Evolutionary conservation across 371 early-diverging fungal species (phyloP).

Genomic region (Mortierella sp.): DNA sequence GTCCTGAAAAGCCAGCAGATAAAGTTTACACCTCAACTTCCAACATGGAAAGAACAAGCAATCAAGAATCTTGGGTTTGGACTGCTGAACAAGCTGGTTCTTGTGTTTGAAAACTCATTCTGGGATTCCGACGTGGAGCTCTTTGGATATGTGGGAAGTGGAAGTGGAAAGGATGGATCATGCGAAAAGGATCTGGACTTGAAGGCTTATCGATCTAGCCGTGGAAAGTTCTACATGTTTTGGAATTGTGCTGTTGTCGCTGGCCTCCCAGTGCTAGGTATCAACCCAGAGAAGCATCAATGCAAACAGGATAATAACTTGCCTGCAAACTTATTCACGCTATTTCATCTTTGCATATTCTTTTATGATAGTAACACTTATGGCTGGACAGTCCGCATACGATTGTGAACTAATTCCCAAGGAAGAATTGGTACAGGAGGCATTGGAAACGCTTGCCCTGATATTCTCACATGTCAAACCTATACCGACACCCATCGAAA

Average conservation of each 20-base stretch:
- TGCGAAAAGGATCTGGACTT: conserved; percentile 7
- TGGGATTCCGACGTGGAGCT: conserved; percentile 55
- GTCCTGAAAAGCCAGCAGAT: conserved; percentile 53
- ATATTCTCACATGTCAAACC: conserved; percentile 26
- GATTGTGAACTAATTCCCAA: conserved; percentile 39
- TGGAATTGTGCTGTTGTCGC: conserved; percentile 52
- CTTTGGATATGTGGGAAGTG: conserved; percentile 55
- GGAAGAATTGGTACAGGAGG: conserved; percentile 39
- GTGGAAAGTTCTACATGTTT: conserved; percentile 62
- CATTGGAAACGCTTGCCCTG: conserved; percentile 35
- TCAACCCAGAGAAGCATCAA: background rate
- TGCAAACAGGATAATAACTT: too few species aligned
- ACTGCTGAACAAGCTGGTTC: conserved; percentile 59
- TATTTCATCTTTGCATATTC: background rate
- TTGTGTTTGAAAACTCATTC: conserved; percentile 58
- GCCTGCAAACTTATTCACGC: background rate
- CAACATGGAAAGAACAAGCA: conserved; percentile 52
- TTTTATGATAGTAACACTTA: conserved; percentile 26
- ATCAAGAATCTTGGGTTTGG: conserved; percentile 58
- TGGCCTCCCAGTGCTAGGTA: conserved; percentile 52
- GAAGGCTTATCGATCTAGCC: conserved; percentile 42
- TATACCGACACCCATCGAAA: conserved; percentile 44
- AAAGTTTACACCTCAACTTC: conserved; percentile 55
- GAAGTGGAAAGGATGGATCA: conserved; percentile 16
- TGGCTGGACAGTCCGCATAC: conserved; percentile 56